Conservation (phyloP, 208 protist species). For the Endotrypanum monterogeii region DNA sequence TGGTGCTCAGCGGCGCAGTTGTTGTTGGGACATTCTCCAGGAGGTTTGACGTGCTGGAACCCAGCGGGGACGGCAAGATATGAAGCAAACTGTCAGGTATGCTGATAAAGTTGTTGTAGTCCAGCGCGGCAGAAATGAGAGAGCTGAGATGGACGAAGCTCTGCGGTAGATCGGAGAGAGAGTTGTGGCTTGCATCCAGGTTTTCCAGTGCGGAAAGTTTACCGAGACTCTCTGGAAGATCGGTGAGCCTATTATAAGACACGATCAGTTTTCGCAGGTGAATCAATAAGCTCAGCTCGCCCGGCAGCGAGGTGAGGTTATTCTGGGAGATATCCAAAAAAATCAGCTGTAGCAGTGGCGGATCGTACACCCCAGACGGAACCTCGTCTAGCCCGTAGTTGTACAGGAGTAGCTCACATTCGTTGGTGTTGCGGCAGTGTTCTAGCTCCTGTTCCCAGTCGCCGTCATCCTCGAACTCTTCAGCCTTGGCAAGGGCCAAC, state of each 20-base stretch:
- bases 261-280: slow-evolving; percentile 67
- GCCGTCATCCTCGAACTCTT: slow-evolving; percentile 62
- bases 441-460: slow-evolving; percentile 77
- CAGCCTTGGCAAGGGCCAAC: slow-evolving; percentile 62
- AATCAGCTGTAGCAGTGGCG: slow-evolving; percentile 66
- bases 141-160: slow-evolving; percentile 67
- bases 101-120: slow-evolving; percentile 85
- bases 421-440: slow-evolving; percentile 46
- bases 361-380: slow-evolving; percentile 70
- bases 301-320: slow-evolving; percentile 56
- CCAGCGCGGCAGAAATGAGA: slow-evolving; percentile 59
- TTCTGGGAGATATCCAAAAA: slow-evolving; percentile 79
- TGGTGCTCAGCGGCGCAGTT: slow-evolving; percentile 6
- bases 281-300: slow-evolving; percentile 72
- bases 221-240: slow-evolving; percentile 75
- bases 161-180: slow-evolving; percentile 56
- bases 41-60: background rate
- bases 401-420: slow-evolving; percentile 68
- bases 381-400: slow-evolving; percentile 68
- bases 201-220: slow-evolving; percentile 61
- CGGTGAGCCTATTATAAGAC: slow-evolving; percentile 80
- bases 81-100: slow-evolving; percentile 74
- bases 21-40: background rate
- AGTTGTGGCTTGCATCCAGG: slow-evolving; percentile 86
- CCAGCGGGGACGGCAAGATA: slow-evolving; percentile 31